phyloP scores from a whole-genome alignment of 495 filamentous ascomycete species.

The Penicillium angulare region DNA sequence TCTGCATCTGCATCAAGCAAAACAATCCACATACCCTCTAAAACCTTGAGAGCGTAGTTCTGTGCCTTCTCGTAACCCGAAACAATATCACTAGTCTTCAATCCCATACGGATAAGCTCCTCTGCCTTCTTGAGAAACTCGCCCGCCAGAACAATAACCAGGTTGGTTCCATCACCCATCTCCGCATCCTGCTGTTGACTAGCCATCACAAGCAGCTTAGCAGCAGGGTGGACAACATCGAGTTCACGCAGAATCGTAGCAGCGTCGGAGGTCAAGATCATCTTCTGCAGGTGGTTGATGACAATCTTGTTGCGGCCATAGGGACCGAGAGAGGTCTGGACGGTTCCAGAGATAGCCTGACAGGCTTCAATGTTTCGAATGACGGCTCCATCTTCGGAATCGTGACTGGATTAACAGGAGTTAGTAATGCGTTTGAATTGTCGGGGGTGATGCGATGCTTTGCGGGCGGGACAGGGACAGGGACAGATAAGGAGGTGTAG shows the following conservation, averaged over 20 bases:
- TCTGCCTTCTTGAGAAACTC: slow-evolving; percentile 97
- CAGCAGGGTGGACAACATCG: slow-evolving; percentile 97
- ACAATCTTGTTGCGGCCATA: slow-evolving; percentile 99
- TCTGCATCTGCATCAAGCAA: too few species aligned
- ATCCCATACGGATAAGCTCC: slow-evolving; percentile 88
- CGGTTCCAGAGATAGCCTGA: slow-evolving; percentile 89
- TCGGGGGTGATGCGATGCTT: background rate
- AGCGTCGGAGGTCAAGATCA: slow-evolving; percentile 97
- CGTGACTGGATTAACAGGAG: slow-evolving; percentile 62
- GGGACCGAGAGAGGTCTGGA: slow-evolving; percentile 94
- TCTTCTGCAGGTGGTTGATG: slow-evolving; percentile 99
- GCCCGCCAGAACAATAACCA: slow-evolving; percentile 94
- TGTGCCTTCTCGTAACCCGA: slow-evolving; percentile 94
- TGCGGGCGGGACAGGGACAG: background rate
- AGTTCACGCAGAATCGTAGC: slow-evolving; percentile 96
- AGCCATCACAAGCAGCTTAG: slow-evolving; percentile 98
- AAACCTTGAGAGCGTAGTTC: slow-evolving; percentile 74
- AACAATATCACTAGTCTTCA: slow-evolving; percentile 96
- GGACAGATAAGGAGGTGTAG: slow-evolving; percentile 31
- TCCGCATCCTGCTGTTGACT: slow-evolving; percentile 98
- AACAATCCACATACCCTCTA: slow-evolving; percentile 78
- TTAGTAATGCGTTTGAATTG: slow-evolving; percentile 4
- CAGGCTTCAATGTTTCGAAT: slow-evolving; percentile 99
- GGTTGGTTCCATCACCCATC: slow-evolving; percentile 98
- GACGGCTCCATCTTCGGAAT: slow-evolving; percentile 97